A percentile compares a stretch with the other conserved stretches of the same genome.
These are phyloP conservation scores for Leucocoprinus sp. DNA, from an alignment of 768 basidiomycete species.

Conservation along the genomic window DNA sequence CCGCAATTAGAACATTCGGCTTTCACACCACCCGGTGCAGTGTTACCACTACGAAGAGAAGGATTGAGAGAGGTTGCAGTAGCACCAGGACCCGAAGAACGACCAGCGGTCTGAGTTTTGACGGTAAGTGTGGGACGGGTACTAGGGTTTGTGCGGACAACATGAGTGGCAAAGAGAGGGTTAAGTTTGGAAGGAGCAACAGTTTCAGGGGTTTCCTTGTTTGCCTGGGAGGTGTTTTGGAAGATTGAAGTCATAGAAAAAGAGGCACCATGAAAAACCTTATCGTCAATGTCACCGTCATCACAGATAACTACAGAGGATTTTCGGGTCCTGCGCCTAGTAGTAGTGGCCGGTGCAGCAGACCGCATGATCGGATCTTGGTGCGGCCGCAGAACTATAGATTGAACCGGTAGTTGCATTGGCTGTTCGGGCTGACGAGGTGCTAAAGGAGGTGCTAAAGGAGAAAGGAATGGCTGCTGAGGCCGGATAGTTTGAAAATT, in stretches of 20 bases:
- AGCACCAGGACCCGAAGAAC: conserved; percentile 55
- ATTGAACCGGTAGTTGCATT: conserved; percentile 7
- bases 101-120: conserved; percentile 44
- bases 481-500: conserved; percentile 7
- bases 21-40: conserved; percentile 53
- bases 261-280: conserved; percentile 23
- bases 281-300: conserved; percentile 29
- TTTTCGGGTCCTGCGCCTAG: conserved; percentile 16
- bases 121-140: conserved; percentile 55
- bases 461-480: conserved; percentile 14
- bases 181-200: conserved; percentile 53
- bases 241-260: conserved; percentile 25
- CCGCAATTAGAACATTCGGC: conserved; percentile 87
- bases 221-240: conserved; percentile 23
- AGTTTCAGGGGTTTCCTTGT: conserved; percentile 42
- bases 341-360: conserved; percentile 9
- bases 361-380: conserved; percentile 25
- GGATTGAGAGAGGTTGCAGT: conserved; percentile 53
- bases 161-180: conserved; percentile 42
- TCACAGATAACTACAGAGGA: conserved; percentile 20
- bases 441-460: conserved; percentile 16
- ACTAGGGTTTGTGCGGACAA: conserved; percentile 25
- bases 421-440: conserved; percentile 13
- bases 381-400: conserved; percentile 21
- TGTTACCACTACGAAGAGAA: conserved; percentile 30